A percentile compares a stretch with the other conserved stretches of the same genome.
Conservation (phyloP, 1,139 yeast genomes). For the Suhomyces wounanorum region DNA sequence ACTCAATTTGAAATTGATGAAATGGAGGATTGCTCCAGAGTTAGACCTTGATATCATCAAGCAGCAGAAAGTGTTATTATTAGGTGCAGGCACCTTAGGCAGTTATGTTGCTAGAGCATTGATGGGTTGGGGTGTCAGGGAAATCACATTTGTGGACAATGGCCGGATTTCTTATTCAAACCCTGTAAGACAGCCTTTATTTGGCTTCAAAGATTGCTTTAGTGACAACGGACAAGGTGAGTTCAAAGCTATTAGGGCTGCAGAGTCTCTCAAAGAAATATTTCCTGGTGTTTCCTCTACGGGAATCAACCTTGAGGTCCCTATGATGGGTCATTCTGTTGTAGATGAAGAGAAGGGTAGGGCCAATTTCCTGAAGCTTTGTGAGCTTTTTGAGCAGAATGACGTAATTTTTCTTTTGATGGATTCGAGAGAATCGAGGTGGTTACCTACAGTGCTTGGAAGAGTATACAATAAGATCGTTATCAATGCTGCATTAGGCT, state of each 20-base stretch:
- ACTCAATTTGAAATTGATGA: slow-evolving; percentile 86
- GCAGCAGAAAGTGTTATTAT: slow-evolving; percentile 61
- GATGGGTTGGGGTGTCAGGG: slow-evolving; percentile 91
- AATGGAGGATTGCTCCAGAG: slow-evolving; percentile 92
- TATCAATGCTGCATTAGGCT: slow-evolving; percentile 91
- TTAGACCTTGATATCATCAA: slow-evolving; percentile 67
- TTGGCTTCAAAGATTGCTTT: slow-evolving; percentile 71
- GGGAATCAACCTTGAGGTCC: slow-evolving; percentile 73
- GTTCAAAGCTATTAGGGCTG: slow-evolving; percentile 76
- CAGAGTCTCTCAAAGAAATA: slow-evolving; percentile 64
- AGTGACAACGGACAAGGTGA: slow-evolving; percentile 60
- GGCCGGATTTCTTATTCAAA: slow-evolving; percentile 88
- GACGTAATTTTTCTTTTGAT: slow-evolving; percentile 79
- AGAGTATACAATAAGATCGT: slow-evolving; percentile 67
- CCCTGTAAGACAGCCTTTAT: slow-evolving; percentile 93
- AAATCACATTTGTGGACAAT: slow-evolving; percentile 85
- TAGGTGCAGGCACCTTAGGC: slow-evolving; percentile 98
- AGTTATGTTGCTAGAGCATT: slow-evolving; percentile 84
- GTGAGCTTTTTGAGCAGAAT: slow-evolving; percentile 58
- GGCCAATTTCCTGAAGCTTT: slow-evolving; percentile 53
- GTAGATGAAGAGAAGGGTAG: slow-evolving; percentile 53
- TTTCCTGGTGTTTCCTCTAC: slow-evolving; percentile 72
- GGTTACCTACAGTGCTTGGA: slow-evolving; percentile 91
- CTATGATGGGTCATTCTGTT: slow-evolving; percentile 94
- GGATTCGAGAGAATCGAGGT: slow-evolving; percentile 94